Base-by-base conservation (phyloP, 148 eudicot species). In the Heliamphora exappendiculata region DNA sequence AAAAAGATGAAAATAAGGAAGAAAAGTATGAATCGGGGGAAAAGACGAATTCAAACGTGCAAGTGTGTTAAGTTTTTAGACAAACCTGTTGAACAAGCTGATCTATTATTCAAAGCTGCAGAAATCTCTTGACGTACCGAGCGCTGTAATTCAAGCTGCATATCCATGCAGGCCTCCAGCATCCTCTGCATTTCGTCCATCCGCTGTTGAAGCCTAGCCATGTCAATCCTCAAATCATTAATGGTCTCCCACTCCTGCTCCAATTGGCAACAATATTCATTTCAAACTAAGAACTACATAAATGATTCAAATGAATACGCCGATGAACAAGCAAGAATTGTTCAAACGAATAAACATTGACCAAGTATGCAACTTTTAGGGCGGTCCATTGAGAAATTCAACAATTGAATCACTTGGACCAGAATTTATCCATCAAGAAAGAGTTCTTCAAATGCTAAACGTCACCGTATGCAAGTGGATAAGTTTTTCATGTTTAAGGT, bases 111-210 rank as follows among this genome's bases (percentile, higher is more conserved):
- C 31, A 92, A 83, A 76, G 98, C 93, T 3, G 97, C 93, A 77
- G 91, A 90, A 67, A 94, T 86, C 80, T 92, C 97, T 83, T 90
- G 93, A 54, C 82, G 80, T 6, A 94, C 84, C 13, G 92, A 77
- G 28, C 92, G 89, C 74, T 92, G 98, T 86, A 95, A 76, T 83
- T 92, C 98, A 57, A 89, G 79, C 82, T 95, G 97, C 93, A 92
- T 91, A 76, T 88, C 92, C 96, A 95, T 92, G 88, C 96, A 95
- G 70, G 97, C 79, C 73, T 95, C 97, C 66, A 95, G 84, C 96
- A 91, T 92, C 67, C 82, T 87, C 81, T 95, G 97, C 98, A 95
- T 95, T 76, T 84, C 85, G 75, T 89, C 84, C 89, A 95, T 71
- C 78, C 96, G 82, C 81, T 95, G 96, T 79, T 92, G 89, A 73